These are phyloP conservation scores for Penicillium odoratum DNA, from an alignment of 495 filamentous ascomycete genomes.

Conservation along the genomic window DNA sequence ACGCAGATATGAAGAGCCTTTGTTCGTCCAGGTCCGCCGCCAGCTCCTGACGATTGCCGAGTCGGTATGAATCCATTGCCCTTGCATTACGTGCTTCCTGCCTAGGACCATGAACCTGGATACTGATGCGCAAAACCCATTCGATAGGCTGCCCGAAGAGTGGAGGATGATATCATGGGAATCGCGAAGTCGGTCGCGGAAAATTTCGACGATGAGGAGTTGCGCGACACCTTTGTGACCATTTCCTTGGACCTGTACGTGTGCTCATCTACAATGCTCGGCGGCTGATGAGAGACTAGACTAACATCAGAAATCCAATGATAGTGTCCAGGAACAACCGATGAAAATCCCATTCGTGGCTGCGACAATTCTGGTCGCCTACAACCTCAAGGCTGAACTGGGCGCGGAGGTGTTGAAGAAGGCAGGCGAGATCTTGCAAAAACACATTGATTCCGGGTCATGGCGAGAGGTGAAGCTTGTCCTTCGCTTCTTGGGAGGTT, in stretches of 20 bases:
- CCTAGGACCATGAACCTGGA: neutral
- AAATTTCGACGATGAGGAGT: constrained; percentile 76
- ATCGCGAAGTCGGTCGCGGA: constrained; percentile 77
- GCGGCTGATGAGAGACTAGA: neutral
- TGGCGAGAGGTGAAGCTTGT: constrained; percentile 93
- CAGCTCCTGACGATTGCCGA: constrained; percentile 83
- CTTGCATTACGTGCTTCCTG: constrained; percentile 9
- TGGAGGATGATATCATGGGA: constrained; percentile 74
- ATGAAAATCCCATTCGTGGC: constrained; percentile 95
- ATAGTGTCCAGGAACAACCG: constrained; percentile 77
- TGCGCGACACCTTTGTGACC: constrained; percentile 67
- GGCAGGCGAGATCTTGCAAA: constrained; percentile 56
- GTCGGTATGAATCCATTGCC: constrained; percentile 52
- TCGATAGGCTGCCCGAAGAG: constrained; percentile 64
- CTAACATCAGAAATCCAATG: constrained; percentile 13
- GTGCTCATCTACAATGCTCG: neutral
- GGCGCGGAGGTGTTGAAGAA: constrained; percentile 64
- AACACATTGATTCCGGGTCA: constrained; percentile 63
- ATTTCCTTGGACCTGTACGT: constrained; percentile 72
- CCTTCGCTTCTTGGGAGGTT: constrained; percentile 78
- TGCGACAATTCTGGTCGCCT: constrained; percentile 71
- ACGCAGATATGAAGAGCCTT: constrained; percentile 76
- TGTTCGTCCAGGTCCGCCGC: constrained; percentile 71
- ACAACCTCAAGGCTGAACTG: constrained; percentile 71
- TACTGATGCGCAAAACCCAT: constrained; percentile 17